Base-by-base conservation (phyloP, 2,329 filamentous ascomycete species). In the Calonectria honghensis region DNA sequence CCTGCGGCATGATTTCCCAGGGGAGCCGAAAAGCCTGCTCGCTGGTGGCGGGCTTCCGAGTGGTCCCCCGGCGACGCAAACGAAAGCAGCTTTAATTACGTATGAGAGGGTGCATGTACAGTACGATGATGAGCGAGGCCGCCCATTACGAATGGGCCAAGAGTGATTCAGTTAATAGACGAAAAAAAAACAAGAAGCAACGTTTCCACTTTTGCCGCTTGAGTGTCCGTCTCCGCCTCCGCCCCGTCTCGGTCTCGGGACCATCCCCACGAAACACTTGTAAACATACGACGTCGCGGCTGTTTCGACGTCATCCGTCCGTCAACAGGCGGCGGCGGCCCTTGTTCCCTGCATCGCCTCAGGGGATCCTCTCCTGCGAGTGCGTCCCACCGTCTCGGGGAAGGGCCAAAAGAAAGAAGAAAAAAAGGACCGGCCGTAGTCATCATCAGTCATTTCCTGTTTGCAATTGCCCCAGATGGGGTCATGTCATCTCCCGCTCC, bases 191-290 rank as follows among this genome's bases (percentile, higher is more conserved):
- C 10, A 32, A 32, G 13, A 24, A 37, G 9, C 11, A 20, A 24
- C 41, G 52, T 68, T 73, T 41, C 70, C 70, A 64, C 70, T 35
- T 57, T 65, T 50, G 32, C 65, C 41, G 57, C 54, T 52, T 32
- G 63, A 63, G 64, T 48, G 31, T 11, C 27, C 27, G 48, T 45
- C 27, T 39, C 32, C 41, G 29, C 35, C n/a, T n/a, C 27, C 48
- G 50, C 45, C 32, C 18, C 48, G 50, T 68, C 32, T 51, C 50
- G 24, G 48, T 52, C 50, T 51, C 48, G 31, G 65, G 50, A 24
- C 35, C 29, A 24, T 27, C 52, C 39, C 54, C 54, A 32, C 67
- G 41, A 50, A 48, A 52, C 31, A 65, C 61, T 20, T 48, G 37
- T 29, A 18, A 57, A 41, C 65, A 29, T 68, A 68, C 65, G 65